Evolutionary conservation across 2,329 filamentous ascomycete species (phyloP).

Genomic region (Neopestalotiopsis sp.): DNA sequence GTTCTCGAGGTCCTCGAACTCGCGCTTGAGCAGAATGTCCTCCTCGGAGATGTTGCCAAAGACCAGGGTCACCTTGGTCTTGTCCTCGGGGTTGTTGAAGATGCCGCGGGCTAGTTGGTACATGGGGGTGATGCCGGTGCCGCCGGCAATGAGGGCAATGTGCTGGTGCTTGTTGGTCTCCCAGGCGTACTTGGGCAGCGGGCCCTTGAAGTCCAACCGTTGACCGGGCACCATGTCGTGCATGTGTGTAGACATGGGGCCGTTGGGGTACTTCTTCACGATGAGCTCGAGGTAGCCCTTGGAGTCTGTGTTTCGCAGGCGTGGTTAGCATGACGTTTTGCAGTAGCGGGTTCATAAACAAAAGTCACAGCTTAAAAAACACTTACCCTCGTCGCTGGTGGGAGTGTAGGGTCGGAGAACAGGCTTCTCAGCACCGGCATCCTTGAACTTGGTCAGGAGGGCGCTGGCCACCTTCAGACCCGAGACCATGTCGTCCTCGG

Average conservation of each 20-base stretch:
- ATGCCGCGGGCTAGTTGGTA: slow-evolving; percentile 91
- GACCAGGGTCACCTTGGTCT: slow-evolving; percentile 95
- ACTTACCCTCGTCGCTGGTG: slow-evolving; percentile 78
- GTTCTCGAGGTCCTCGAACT: slow-evolving; percentile 89
- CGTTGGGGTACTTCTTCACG: slow-evolving; percentile 88
- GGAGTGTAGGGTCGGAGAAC: slow-evolving; percentile 93
- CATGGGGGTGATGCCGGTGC: slow-evolving; percentile 97
- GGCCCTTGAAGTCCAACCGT: slow-evolving; percentile 89
- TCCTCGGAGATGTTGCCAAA: slow-evolving; percentile 90
- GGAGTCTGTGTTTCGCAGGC: slow-evolving; percentile 54
- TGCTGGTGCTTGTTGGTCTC: slow-evolving; percentile 90
- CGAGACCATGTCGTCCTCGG: slow-evolving; percentile 82
- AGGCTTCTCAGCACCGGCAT: slow-evolving; percentile 80
- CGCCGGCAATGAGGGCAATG: slow-evolving; percentile 86
- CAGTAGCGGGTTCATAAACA: neutral
- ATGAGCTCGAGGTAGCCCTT: slow-evolving; percentile 86
- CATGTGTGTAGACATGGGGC: slow-evolving; percentile 89
- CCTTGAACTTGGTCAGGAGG: slow-evolving; percentile 90
- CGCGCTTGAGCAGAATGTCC: slow-evolving; percentile 88
- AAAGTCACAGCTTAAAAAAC: neutral
- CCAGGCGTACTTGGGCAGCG: slow-evolving; percentile 93
- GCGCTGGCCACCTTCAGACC: slow-evolving; percentile 85
- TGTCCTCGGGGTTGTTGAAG: slow-evolving; percentile 95
- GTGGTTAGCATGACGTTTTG: neutral
- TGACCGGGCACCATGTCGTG: slow-evolving; percentile 84